A percentile compares a stretch with the other conserved stretches of the same genome.
These are phyloP conservation scores for Astragalus membranaceus DNA, from an alignment of 306 rosid species.

Conservation along the genomic window DNA sequence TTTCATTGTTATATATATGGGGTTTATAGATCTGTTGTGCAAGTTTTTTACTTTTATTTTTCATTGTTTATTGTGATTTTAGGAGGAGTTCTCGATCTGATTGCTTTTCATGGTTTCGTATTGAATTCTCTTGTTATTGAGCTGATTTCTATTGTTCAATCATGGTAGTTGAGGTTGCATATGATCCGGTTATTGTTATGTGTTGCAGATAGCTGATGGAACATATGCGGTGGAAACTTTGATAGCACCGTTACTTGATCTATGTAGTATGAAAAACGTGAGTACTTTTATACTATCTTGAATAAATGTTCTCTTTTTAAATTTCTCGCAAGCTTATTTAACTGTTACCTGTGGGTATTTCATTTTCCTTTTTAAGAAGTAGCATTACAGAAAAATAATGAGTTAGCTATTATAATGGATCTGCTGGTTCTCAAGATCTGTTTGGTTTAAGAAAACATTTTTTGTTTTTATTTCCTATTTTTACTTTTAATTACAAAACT, in stretches of 20 bases:
- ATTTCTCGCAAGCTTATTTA: neutral
- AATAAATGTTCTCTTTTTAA: conserved; percentile 13
- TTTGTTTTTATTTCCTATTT: no score
- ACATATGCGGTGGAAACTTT: conserved; percentile 50
- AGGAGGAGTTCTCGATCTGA: neutral
- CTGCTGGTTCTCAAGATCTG: neutral
- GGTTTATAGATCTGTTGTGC: neutral
- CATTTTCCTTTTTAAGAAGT: neutral
- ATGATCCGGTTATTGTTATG: conserved; percentile 19
- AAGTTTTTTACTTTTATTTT: neutral
- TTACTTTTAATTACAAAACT: neutral
- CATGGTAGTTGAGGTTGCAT: conserved; percentile 12
- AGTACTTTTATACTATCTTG: conserved; percentile 30
- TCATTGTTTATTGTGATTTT: neutral
- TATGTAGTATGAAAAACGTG: conserved; percentile 66
- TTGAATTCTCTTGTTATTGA: neutral
- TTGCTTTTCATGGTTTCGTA: conserved; percentile 3
- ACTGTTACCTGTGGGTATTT: neutral
- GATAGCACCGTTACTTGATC: conserved; percentile 69
- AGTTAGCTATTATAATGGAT: conserved; percentile 1
- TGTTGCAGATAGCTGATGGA: conserved; percentile 69
- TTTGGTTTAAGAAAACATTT: no score
- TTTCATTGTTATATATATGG: neutral
- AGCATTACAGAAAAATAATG: neutral
- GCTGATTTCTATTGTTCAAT: conserved; percentile 16